Evolutionary conservation across 1,139 yeast species (phyloP).

Genomic region (Yamadazyma diddensiae): DNA sequence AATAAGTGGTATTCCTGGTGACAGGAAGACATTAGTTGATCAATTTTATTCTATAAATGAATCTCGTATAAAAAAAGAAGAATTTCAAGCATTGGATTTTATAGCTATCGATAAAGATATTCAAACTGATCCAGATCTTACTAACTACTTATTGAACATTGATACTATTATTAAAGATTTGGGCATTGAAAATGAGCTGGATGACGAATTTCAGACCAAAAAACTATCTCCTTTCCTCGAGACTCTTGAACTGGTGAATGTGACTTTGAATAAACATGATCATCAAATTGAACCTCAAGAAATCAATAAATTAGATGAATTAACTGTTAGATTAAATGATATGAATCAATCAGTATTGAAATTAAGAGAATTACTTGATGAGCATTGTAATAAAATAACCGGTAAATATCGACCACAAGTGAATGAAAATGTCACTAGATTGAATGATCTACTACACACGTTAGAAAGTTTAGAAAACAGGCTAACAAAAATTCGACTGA

Average conservation of each 20-base stretch:
- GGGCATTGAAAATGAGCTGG: slow-evolving; percentile 7
- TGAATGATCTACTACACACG: slow-evolving; percentile 26
- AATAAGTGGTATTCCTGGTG: slow-evolving; percentile 1
- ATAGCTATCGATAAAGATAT: slow-evolving; percentile 10
- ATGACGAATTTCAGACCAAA: slow-evolving; percentile 5
- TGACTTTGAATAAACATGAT: slow-evolving; percentile 5
- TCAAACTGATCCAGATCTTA: slow-evolving; percentile 19
- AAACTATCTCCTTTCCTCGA: slow-evolving; percentile 12
- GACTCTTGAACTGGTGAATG: slow-evolving; percentile 13
- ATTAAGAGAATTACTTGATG: slow-evolving; percentile 4
- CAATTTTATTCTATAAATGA: slow-evolving; percentile 29
- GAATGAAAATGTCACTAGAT: slow-evolving; percentile 24
- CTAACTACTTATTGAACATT: slow-evolving; percentile 31
- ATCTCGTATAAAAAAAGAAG: slow-evolving; percentile 7
- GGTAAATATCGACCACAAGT: slow-evolving; percentile 25
- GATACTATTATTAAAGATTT: slow-evolving; percentile 28
- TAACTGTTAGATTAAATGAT: slow-evolving; percentile 7
- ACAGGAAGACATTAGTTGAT: slow-evolving; percentile 37
- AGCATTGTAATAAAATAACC: slow-evolving; percentile 13
- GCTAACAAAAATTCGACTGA: slow-evolving; percentile 22
- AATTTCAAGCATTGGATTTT: slow-evolving; percentile 7
- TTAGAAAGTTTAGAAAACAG: slow-evolving; percentile 28
- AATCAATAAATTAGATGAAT: slow-evolving; percentile 8
- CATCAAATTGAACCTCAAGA: neutral
- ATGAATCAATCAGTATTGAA: neutral